Percentiles rank a stretch among this genome's conserved stretches.
These are phyloP conservation scores for Melaleuca alternifolia DNA, from an alignment of 345 rosid genomes.

Conservation along the genomic window DNA sequence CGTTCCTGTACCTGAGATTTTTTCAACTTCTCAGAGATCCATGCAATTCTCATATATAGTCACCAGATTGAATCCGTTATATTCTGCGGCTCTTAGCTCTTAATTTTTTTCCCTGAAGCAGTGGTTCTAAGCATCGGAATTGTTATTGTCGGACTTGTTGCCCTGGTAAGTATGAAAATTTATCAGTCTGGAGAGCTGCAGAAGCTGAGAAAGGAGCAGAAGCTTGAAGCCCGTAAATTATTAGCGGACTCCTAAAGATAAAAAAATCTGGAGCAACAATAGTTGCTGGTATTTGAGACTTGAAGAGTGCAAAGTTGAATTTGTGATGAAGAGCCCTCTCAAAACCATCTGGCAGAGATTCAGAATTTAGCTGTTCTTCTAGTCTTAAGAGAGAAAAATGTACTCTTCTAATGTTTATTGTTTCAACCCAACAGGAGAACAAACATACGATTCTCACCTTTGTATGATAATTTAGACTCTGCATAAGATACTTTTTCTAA, in stretches of 20 bases:
- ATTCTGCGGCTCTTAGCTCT: background rate
- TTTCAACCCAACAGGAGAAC: background rate
- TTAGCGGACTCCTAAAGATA: background rate
- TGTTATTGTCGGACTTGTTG: background rate
- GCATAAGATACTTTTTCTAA: background rate
- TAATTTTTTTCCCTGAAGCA: background rate
- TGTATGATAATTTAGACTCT: background rate
- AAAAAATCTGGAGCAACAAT: background rate
- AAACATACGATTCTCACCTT: background rate
- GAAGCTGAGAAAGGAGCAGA: background rate
- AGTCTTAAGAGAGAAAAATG: background rate
- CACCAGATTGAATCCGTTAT: background rate
- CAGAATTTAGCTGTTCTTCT: background rate
- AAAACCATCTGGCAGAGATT: background rate
- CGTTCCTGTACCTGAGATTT: background rate
- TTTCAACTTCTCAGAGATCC: background rate
- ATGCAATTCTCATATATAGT: background rate
- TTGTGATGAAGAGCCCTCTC: background rate
- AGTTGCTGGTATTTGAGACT: background rate
- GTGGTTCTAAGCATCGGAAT: background rate
- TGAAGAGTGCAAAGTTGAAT: background rate
- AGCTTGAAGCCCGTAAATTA: background rate
- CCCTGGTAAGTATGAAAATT: constrained; percentile 1
- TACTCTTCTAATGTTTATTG: background rate
- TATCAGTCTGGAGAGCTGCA: background rate